Conservation (phyloP, 2,329 filamentous ascomycete species). For the Aspergillus sergii region DNA sequence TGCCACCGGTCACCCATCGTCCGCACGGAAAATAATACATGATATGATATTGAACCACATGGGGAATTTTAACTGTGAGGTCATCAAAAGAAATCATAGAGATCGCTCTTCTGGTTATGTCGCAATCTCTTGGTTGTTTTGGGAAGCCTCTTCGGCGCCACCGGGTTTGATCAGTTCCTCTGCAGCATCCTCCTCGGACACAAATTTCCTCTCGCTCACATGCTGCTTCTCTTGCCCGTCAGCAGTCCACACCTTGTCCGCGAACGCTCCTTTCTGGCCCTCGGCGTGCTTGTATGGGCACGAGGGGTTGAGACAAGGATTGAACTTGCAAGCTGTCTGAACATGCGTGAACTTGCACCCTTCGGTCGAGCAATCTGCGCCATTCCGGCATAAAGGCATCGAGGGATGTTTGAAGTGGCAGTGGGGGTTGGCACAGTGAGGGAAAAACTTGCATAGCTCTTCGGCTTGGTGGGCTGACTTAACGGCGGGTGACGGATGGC, state of each 20-base stretch:
- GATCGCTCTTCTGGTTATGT: conserved; percentile 25
- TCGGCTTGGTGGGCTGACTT: conserved; percentile 77
- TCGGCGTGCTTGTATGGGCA: conserved; percentile 90
- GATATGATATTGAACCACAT: conserved; percentile 17
- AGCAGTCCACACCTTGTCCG: conserved; percentile 89
- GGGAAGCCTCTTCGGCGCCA: conserved; percentile 28
- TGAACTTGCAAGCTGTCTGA: conserved; percentile 83
- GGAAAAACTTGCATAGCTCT: conserved; percentile 87
- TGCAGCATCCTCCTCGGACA: conserved; percentile 62
- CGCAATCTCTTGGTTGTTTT: conserved; percentile 32
- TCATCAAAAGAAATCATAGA: conserved; percentile 5
- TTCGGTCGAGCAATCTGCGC: conserved; percentile 77
- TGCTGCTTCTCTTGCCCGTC: conserved; percentile 59
- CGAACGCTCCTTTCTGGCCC: conserved; percentile 81
- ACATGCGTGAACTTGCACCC: conserved; percentile 91
- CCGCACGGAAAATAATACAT: conserved; percentile 29
- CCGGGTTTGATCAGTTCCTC: conserved; percentile 75
- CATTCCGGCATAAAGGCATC: conserved; percentile 87
- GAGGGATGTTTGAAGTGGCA: conserved; percentile 89
- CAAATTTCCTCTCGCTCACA: conserved; percentile 86
- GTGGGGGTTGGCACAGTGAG: conserved; percentile 83
- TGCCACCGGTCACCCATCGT: conserved; percentile 27
- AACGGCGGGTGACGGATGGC: conserved; percentile 88
- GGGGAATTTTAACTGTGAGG: conserved; percentile 9
- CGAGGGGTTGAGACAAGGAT: conserved; percentile 83